Evolutionary conservation across 441 rosid species (phyloP), one percentile per base, ranked within the genome.

Genomic region (Daphne laureola): DNA sequence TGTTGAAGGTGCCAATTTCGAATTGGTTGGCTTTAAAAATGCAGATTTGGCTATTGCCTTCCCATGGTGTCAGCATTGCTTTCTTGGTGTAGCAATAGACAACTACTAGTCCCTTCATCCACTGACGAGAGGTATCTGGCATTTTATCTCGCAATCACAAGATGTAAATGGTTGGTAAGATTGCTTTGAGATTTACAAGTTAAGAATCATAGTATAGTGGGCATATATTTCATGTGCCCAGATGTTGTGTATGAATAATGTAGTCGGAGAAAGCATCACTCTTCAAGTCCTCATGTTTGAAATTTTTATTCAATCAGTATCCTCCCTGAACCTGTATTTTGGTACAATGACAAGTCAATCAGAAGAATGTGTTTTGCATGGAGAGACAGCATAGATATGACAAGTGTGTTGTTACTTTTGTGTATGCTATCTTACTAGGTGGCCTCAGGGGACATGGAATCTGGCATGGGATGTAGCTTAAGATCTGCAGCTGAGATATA

Each of bases 31-130:
- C 92, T 90, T 88, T 82, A 79, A 86, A 90, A 83, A 79, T 91
- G 98, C 98, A 91, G 96, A 91, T 87, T 63, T 80, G 84, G 90
- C 84, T 64, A 70, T 69, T 80, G 73, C 84, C 84, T 78, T 73
- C 80, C 77, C 79, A 59, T 73, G 93, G 87, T 84, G 75, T 77
- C 89, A 78, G 84, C 95, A 77, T 88, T 88, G 95, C 92, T 83
- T 81, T 79, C 85, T 79, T 86, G 94, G 96, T 86, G 98, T 88
- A 82, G 83, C 98, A 79, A 75, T 92, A 89, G 82, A 82, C 93
- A 81, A 73, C 82, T 66, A 74, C 72, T 62, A 71, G 74, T 74
- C 81, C 82, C 69, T 65, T 77, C 87, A 78, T 80, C 90, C 76
- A 82, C 80, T 57, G 90, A 82, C 67, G 91, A 88, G 83, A 86